Evolutionary conservation across 2,329 filamentous ascomycete species (phyloP).

Genomic region (Eurotiales sp.): DNA sequence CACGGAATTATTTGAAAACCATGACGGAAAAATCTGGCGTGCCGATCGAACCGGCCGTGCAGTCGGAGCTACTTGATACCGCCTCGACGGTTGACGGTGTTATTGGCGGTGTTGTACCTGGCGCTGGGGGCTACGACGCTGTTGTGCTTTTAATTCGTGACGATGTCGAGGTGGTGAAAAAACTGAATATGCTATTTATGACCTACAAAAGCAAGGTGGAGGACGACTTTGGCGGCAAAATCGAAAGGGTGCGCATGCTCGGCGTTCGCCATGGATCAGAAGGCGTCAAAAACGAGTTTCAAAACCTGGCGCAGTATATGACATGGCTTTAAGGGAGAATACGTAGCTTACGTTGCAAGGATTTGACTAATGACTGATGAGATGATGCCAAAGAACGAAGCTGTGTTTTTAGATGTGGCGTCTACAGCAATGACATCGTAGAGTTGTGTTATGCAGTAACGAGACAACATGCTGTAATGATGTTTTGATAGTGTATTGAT

Average conservation of each 20-base stretch:
- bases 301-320: constrained; percentile 31
- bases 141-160: constrained; percentile 76
- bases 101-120: constrained; percentile 86
- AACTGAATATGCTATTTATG: constrained; percentile 60
- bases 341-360: no score
- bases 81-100: constrained; percentile 70
- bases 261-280: constrained; percentile 46
- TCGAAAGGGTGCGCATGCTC: constrained; percentile 43
- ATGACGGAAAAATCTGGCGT: constrained; percentile 74
- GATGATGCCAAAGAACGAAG: background rate
- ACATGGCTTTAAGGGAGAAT: constrained; percentile 36
- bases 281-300: constrained; percentile 38
- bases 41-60: constrained; percentile 81
- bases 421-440: no score
- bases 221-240: constrained; percentile 43
- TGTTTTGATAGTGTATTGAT: no score
- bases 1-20: constrained; percentile 61
- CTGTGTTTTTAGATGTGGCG: background rate
- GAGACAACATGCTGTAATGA: no score
- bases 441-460: no score
- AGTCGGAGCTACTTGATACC: constrained; percentile 80
- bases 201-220: constrained; percentile 57
- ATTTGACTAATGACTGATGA: background rate
- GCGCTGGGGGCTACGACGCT: constrained; percentile 91
- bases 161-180: constrained; percentile 58